These are phyloP conservation scores for Ascomycota sp. DNA, from an alignment of 2,329 filamentous ascomycete genomes.

Conservation along the genomic window DNA sequence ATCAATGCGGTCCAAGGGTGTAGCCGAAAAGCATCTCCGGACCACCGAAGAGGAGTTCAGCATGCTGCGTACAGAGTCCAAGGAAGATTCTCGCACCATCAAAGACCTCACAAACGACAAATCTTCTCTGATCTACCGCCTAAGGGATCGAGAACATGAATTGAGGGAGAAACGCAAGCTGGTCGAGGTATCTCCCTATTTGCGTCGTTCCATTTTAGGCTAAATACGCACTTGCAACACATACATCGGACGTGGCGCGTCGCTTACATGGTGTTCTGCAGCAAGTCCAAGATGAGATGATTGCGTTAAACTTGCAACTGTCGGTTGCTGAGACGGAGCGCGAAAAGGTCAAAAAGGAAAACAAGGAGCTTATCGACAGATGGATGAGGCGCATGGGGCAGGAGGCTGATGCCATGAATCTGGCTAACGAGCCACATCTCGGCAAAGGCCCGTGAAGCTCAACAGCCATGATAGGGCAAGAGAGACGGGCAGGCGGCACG, in stretches of 20 bases:
- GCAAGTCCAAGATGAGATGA: slow-evolving; percentile 82
- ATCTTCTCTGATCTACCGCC: slow-evolving; percentile 35
- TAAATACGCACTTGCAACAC: no score
- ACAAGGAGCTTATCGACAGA: slow-evolving; percentile 67
- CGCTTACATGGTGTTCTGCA: slow-evolving; percentile 9
- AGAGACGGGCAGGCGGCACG: no score
- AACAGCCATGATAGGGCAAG: no score
- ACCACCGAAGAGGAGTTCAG: slow-evolving; percentile 40
- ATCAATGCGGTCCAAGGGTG: slow-evolving; percentile 50
- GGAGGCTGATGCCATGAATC: slow-evolving; percentile 76
- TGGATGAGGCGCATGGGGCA: slow-evolving; percentile 78
- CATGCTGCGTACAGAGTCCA: slow-evolving; percentile 34
- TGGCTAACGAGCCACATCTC: slow-evolving; percentile 28
- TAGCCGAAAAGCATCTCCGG: slow-evolving; percentile 41
- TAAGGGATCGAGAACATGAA: slow-evolving; percentile 71
- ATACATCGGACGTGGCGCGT: no score
- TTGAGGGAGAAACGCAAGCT: slow-evolving; percentile 63
- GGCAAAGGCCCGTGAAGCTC: slow-evolving; percentile 5
- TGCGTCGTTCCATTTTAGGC: not conserved
- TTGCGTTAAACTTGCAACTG: slow-evolving; percentile 67
- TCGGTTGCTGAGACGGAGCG: slow-evolving; percentile 62
- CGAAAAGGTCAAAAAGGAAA: slow-evolving; percentile 55
- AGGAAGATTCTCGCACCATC: slow-evolving; percentile 38
- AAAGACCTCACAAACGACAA: slow-evolving; percentile 39
- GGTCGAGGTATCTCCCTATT: slow-evolving; percentile 33